A percentile compares a stretch with the other conserved stretches of the same genome.
Evolutionary conservation across 2,329 filamentous ascomycete species (phyloP).

Genomic region (Sporothrix pallida): DNA sequence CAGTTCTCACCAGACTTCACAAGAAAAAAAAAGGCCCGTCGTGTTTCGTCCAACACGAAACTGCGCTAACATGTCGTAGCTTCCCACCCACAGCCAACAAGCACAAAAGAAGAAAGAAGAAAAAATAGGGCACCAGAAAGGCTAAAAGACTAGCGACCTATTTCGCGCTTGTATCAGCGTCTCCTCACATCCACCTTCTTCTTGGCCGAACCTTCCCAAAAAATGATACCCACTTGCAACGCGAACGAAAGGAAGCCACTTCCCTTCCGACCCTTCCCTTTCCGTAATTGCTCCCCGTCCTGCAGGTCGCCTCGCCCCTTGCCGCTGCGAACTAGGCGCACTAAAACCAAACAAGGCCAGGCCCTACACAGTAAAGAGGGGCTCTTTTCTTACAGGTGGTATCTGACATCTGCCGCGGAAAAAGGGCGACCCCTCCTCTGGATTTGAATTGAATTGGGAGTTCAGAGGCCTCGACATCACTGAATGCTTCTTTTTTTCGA

Average conservation of each 20-base stretch:
- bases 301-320: conserved; percentile 39
- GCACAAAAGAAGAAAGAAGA: background rate
- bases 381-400: no score
- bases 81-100: background rate
- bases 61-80: conserved; percentile 12
- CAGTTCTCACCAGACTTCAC: no score
- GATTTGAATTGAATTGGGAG: no score
- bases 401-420: no score
- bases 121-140: background rate
- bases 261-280: conserved; percentile 28
- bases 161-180: conserved; percentile 21
- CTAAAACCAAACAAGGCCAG: conserved; percentile 6
- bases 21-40: background rate
- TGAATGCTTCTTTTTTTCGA: no score
- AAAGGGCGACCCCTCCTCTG: no score
- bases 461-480: no score
- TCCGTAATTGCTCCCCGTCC: conserved; percentile 24
- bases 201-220: background rate
- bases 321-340: conserved; percentile 31
- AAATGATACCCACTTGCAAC: no score
- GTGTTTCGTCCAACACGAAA: conserved; percentile 14
- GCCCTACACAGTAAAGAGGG: no score
- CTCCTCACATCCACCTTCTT: background rate
- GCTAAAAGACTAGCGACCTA: conserved; percentile 3
- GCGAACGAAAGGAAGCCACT: conserved; percentile 2